Evolutionary conservation across 805 yeast genomes (phyloP).

Genomic region (Ascoidea tarda): DNA sequence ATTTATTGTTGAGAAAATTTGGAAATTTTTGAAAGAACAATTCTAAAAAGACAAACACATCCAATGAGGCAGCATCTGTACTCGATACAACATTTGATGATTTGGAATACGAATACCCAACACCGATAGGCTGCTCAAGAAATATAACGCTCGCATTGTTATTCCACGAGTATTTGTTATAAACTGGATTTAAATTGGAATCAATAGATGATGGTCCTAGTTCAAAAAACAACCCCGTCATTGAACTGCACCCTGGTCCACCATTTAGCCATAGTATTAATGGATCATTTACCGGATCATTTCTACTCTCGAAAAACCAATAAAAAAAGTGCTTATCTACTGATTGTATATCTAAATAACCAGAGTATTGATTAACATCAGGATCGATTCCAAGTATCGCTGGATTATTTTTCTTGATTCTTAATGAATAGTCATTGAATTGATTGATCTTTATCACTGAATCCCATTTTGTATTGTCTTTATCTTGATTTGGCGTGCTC

Average conservation of each 20-base stretch:
- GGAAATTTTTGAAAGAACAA: constrained; percentile 67
- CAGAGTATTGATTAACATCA: constrained; percentile 65
- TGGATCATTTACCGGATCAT: constrained; percentile 79
- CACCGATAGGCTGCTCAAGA: constrained; percentile 81
- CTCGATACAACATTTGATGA: constrained; percentile 43
- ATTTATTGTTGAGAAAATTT: constrained; percentile 35
- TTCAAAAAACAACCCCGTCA: constrained; percentile 79
- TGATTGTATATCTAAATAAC: constrained; percentile 71
- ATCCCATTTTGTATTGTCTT: too few species aligned
- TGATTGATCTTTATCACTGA: too few species aligned
- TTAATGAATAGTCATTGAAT: constrained; percentile 18
- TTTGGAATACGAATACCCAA: constrained; percentile 60
- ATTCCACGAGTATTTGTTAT: constrained; percentile 78
- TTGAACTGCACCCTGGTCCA: constrained; percentile 94
- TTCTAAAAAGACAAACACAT: constrained; percentile 66
- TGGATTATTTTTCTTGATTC: constrained; percentile 49
- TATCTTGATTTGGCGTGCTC: too few species aligned
- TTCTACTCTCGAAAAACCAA: constrained; percentile 79
- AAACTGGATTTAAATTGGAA: constrained; percentile 43
- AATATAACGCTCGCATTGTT: constrained; percentile 73
- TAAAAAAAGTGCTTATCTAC: constrained; percentile 59
- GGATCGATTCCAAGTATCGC: constrained; percentile 64
- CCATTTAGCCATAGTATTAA: constrained; percentile 84
- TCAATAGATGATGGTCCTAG: constrained; percentile 69
- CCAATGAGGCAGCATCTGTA: constrained; percentile 75